Conservation (phyloP, 495 filamentous ascomycete genomes). For the Penicillium silybi region DNA sequence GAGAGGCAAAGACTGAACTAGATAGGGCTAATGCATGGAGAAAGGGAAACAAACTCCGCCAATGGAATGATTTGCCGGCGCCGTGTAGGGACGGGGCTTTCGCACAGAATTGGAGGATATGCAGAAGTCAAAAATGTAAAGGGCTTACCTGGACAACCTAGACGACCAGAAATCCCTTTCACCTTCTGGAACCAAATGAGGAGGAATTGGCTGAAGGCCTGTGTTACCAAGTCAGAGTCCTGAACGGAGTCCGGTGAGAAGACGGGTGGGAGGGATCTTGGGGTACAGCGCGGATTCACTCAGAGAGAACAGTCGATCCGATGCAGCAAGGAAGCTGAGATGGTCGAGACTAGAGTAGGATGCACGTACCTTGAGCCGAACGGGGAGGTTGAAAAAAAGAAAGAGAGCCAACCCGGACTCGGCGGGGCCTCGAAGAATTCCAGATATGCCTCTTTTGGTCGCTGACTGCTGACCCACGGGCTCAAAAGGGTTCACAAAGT, state of each 20-base stretch:
- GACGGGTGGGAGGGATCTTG: not conserved
- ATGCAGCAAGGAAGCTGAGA: not conserved
- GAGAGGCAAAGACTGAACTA: not conserved
- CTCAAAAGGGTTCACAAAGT: not conserved
- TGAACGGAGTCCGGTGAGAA: not conserved
- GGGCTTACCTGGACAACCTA: not conserved
- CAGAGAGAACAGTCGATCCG: not conserved
- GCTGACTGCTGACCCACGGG: not conserved
- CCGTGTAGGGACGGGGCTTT: not conserved
- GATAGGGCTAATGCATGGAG: not conserved
- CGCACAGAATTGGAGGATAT: not conserved
- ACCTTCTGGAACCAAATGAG: not conserved
- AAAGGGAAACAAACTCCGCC: not conserved
- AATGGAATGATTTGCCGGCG: not conserved
- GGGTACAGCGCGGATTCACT: not conserved
- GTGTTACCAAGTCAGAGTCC: not conserved
- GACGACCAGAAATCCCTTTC: not conserved
- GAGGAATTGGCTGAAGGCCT: not conserved
- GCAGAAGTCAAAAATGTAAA: not conserved
- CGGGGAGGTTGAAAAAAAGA: not conserved
- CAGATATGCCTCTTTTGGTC: not conserved
- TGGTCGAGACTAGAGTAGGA: not conserved
- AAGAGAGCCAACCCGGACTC: not conserved
- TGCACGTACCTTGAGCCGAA: not conserved
- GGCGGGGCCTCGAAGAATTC: not conserved